Evolutionary conservation across 371 early-diverging fungal species (phyloP), one percentile per base, ranked within the genome.

Genomic region (Mortierella sp.): DNA sequence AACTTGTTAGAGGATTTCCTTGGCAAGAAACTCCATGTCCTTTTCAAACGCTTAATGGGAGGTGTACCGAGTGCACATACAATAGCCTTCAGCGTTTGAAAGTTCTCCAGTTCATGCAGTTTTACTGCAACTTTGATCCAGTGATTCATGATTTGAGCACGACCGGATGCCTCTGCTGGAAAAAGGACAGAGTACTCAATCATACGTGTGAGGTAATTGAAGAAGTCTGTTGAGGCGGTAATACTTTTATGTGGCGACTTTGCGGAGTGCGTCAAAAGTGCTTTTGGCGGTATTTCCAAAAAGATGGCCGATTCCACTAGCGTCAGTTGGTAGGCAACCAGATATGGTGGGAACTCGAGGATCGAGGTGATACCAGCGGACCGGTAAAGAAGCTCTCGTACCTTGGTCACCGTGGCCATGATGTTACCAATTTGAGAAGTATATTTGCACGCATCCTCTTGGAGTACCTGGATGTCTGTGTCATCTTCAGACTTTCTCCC

Each of bases 171-270:
- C 35, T 88, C 89, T 42, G 86, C 82, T 1, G 90, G 90, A 49
- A 89, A 83, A 34, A 95, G 75, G 54, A 95, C 87, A 6, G 92
- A 87, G 65, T 88, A 87, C 75, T 95, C 95, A 53, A 95, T 89
- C 64, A 90, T 69, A 10, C 95, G 86, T 9, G 94, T 93, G 29
- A 94, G 71, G 68, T 93, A 94, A 64, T 95, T 95, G 87, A 95
- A 95, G 75, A 93, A 93, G 68, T 93, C 94, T 17, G 94, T 90
- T 2, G 90, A 91, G 15, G 92, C 92, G n/a, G 90, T 90, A 28
- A 95, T 88, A n/a, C 89, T 87, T 40, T 89, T 86, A 55, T 91
- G 86, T 8, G 93, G 93, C 26, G 83, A 76, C 45, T 89, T 88
- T 10, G 93, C 85, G 0, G 93, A 90, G 72, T 95, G 94, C 7